Percentiles rank a stretch among this genome's conserved stretches.
Conservation (phyloP, 2,329 filamentous ascomycete genomes). For the Clarireedia hainanense region DNA sequence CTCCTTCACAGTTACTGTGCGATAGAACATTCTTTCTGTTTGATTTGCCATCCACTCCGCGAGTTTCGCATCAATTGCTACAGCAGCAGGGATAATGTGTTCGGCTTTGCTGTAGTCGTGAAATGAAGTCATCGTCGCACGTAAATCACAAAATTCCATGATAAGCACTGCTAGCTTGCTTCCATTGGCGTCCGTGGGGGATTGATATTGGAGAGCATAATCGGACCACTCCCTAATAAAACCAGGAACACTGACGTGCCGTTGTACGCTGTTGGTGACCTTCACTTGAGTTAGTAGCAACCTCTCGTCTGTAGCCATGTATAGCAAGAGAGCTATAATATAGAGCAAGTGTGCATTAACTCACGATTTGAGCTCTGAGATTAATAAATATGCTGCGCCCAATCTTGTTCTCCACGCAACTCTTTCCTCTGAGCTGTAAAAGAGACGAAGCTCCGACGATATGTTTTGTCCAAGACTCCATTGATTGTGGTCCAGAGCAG, state of each 20-base stretch:
- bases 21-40: slow-evolving; percentile 13
- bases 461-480: slow-evolving; percentile 46
- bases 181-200: slow-evolving; percentile 24
- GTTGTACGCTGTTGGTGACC: slow-evolving; percentile 44
- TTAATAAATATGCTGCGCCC: slow-evolving; percentile 47
- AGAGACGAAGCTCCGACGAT: slow-evolving; percentile 43
- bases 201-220: slow-evolving; percentile 15
- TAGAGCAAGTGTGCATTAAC: neutral
- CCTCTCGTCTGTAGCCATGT: neutral
- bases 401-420: slow-evolving; percentile 39
- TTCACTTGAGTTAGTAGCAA: slow-evolving; percentile 29
- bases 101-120: slow-evolving; percentile 19
- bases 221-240: slow-evolving; percentile 38
- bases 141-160: slow-evolving; percentile 20
- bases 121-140: slow-evolving; percentile 18
- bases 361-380: slow-evolving; percentile 32
- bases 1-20: slow-evolving; percentile 13
- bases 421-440: slow-evolving; percentile 39
- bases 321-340: too few species aligned
- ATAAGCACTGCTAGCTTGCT: slow-evolving; percentile 35
- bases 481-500: slow-evolving; percentile 31
- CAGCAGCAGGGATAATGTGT: slow-evolving; percentile 12
- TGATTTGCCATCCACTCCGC: slow-evolving; percentile 15
- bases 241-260: slow-evolving; percentile 41
- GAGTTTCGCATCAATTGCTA: slow-evolving; percentile 17